Base-by-base conservation (phyloP, 2,329 filamentous ascomycete genomes). In the Didymosphaeria variabile region DNA sequence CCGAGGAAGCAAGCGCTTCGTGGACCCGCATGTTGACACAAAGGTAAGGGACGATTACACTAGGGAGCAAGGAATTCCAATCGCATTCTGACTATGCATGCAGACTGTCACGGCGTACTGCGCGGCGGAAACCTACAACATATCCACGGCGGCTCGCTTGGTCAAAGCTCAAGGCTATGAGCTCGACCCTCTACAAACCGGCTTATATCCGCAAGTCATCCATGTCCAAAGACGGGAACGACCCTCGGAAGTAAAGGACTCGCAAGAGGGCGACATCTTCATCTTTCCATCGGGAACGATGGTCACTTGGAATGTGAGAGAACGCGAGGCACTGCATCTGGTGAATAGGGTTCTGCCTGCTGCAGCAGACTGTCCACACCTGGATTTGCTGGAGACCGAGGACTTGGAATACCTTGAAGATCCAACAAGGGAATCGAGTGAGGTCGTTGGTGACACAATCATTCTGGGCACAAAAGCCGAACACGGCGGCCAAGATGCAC, bases 251-350 rank as follows among this genome's bases (percentile, higher is more conserved):
- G 72, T 78, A 53, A 77, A 82, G 80, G 57, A 82, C 83, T 72
- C 77, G 86, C 87, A 73, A 40, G 72, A 74, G 52, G 94, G 93
- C 36, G 95, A 99, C 79, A 88, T 98, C 54, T 98, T 98, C 74
- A 90, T 99, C 59, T 99, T 99, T 68, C 93, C 94, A 9, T 97
- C 94, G 0, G 95, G 95, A 12, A 97, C 94, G 13, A 86, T 98
- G 8, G 95, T 98, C 6, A 90, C 92, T 26, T 99, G 95, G 95
- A 91, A 92, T 5, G 84, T 97, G 1, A 90, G 92, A 0, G 87
- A 93, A 62, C 88, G 90, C 59, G 87, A 93, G 19, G 90, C 93
- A 17, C 45, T 77, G 40, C 66, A 69, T 49, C 65, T 77, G 17
- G 71, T 78, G 17, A 91, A 91, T 9, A 87, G 86, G 59, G 88